Percentiles rank a stretch among this genome's conserved stretches.
These are phyloP conservation scores for Taiozyma onychis DNA, from an alignment of 1,139 yeast genomes.

Conservation along the genomic window DNA sequence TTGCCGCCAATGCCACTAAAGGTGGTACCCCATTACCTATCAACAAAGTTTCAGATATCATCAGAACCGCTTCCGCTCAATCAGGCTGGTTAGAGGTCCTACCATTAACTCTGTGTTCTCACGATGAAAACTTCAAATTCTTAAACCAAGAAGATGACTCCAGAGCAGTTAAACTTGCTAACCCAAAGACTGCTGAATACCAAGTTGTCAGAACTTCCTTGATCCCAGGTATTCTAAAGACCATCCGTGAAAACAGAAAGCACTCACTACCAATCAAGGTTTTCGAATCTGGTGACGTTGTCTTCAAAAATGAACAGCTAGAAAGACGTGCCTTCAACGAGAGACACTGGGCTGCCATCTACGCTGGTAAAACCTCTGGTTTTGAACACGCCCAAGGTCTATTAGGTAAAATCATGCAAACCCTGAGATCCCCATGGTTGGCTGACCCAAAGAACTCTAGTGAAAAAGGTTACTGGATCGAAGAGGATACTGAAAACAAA, in stretches of 20 bases:
- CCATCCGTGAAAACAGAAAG: slow-evolving; percentile 92
- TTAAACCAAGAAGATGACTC: slow-evolving; percentile 73
- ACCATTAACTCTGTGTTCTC: slow-evolving; percentile 94
- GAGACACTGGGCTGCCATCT: slow-evolving; percentile 92
- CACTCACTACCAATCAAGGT: slow-evolving; percentile 93
- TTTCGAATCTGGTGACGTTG: slow-evolving; percentile 94
- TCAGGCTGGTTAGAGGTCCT: slow-evolving; percentile 95
- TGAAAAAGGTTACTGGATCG: slow-evolving; percentile 82
- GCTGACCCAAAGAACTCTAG: slow-evolving; percentile 43
- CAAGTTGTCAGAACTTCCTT: slow-evolving; percentile 96
- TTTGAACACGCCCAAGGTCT: slow-evolving; percentile 94
- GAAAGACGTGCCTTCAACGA: slow-evolving; percentile 92
- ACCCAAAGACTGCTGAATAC: slow-evolving; percentile 95
- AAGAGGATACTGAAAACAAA: slow-evolving; percentile 57
- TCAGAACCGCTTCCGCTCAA: slow-evolving; percentile 88
- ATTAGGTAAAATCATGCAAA: slow-evolving; percentile 92
- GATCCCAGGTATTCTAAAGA: slow-evolving; percentile 91
- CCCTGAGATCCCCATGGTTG: slow-evolving; percentile 85
- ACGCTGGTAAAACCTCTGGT: slow-evolving; percentile 92
- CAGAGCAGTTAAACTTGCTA: slow-evolving; percentile 82
- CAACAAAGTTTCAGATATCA: slow-evolving; percentile 85
- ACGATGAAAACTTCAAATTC: slow-evolving; percentile 91
- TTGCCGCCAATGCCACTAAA: slow-evolving; percentile 71
- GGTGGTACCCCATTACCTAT: slow-evolving; percentile 82
- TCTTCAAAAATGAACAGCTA: slow-evolving; percentile 67